phyloP scores from a whole-genome alignment of 495 filamentous ascomycete genomes.

The Xylaria castorea region DNA sequence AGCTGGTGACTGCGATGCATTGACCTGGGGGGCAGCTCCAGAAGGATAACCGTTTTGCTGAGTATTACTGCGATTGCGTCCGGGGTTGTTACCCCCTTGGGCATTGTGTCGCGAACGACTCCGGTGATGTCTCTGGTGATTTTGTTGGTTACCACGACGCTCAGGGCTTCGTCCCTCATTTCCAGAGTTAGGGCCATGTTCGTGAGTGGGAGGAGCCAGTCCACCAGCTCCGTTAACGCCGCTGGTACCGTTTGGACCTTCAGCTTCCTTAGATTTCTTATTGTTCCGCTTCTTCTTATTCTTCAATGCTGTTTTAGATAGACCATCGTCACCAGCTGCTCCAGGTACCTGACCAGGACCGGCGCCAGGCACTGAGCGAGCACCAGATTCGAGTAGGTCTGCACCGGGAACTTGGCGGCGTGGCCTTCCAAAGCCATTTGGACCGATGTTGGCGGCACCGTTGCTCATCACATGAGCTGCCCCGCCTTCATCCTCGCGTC shows the following conservation, averaged over 20 bases:
- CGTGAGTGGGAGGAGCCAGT: constrained; percentile 50
- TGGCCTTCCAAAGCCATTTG: constrained; percentile 81
- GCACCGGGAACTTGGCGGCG: constrained; percentile 62
- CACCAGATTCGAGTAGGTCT: constrained; percentile 50
- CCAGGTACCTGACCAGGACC: constrained; percentile 68
- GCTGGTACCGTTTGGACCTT: constrained; percentile 38
- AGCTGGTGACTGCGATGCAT: constrained; percentile 42
- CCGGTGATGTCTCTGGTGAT: constrained; percentile 57
- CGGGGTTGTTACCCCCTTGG: constrained; percentile 45
- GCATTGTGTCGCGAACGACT: constrained; percentile 64
- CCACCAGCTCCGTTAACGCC: constrained; percentile 37
- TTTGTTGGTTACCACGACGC: constrained; percentile 55
- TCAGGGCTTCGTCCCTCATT: constrained; percentile 70
- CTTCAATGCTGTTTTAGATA: constrained; percentile 89
- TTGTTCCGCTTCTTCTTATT: constrained; percentile 99
- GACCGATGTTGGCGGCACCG: constrained; percentile 67
- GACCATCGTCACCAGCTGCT: constrained; percentile 64
- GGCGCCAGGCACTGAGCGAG: constrained; percentile 72
- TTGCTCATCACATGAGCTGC: constrained; percentile 84
- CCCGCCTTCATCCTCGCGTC: constrained; percentile 96
- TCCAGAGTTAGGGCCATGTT: constrained; percentile 46
- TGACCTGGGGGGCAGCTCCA: constrained; percentile 32
- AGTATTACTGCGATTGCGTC: constrained; percentile 53
- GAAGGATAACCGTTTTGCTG: constrained; percentile 50
- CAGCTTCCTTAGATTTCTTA: constrained; percentile 87